Base-by-base conservation (phyloP, 352 stramenopile species). In the Phytophthora megakarya region DNA sequence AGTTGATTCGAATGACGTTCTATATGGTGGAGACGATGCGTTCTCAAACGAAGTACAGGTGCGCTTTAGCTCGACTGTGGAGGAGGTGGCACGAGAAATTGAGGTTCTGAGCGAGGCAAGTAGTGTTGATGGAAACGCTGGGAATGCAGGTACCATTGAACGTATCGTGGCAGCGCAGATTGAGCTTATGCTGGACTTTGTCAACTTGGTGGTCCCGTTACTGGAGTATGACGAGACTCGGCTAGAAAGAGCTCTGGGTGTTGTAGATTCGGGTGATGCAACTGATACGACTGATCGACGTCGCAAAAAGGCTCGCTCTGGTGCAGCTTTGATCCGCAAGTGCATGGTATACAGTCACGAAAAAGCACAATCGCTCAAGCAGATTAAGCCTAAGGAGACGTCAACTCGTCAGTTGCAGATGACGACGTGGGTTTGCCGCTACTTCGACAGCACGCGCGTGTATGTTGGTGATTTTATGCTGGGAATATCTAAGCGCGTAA, bases 1-100 rank as follows among this genome's bases (percentile, higher is more conserved):
- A 13, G 75, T 96, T 15, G 85, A 95, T 28, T 88, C 76, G n/a
- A 97, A 97, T 50, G 85, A 96, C 51, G 80, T 88, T 3, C 65
- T 97, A 1, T 97, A 96, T 45, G 83, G 80, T 25, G 85, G 84
- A 0, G 72, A 89, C 18, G 64, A 72, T 10, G 49, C 35, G 8
- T 95, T 95, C 59, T 49, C 67, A 3, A 58, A 78, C 1, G 71
- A 86, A 30, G 76, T 93, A 8, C 55, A 89, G 18, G 12, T 22
- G 7, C 49, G 69, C 3, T 89, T 93, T 35, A 82, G 74, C 13
- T 64, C 61, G 3, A 75, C 67, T 6, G 50, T 93, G n/a, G 78
- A 89, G 8, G 72, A 86, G 48, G 57, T 81, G 22, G 62, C 77
- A 9, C 64, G 65, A 22, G 75, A 77, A 18, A 87, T 93, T 18